phyloP scores from a whole-genome alignment of 2,329 filamentous ascomycete species.

The Hypoxylon rubiginosum region DNA sequence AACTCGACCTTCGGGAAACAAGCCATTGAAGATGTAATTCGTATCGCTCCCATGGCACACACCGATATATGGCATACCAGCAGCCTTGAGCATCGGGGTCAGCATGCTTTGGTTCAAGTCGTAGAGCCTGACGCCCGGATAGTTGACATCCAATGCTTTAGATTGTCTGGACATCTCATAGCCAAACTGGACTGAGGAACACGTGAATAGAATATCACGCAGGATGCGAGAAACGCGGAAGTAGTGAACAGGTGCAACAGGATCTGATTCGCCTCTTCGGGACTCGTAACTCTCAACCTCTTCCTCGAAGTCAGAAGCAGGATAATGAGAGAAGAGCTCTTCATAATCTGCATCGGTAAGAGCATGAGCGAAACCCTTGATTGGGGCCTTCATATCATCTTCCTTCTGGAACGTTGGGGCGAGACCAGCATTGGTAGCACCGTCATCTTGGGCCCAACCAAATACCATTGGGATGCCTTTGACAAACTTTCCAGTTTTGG shows the following conservation, averaged over 20 bases:
- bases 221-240: constrained; percentile 37
- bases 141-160: constrained; percentile 13
- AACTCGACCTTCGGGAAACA: constrained; percentile 40
- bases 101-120: constrained; percentile 49
- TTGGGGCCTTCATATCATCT: constrained; percentile 43
- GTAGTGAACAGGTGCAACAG: constrained; percentile 21
- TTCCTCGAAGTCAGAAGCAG: constrained; percentile 43
- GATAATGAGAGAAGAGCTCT: constrained; percentile 47
- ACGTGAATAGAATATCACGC: constrained; percentile 39
- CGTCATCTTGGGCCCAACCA: constrained; percentile 50
- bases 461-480: constrained; percentile 45
- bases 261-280: constrained; percentile 38
- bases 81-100: constrained; percentile 39
- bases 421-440: constrained; percentile 44
- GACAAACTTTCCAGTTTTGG: constrained; percentile 37
- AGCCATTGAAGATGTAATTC: constrained; percentile 46
- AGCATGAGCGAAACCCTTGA: constrained; percentile 40
- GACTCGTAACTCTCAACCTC: constrained; percentile 42
- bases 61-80: constrained; percentile 47
- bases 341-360: constrained; percentile 46
- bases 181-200: constrained; percentile 36
- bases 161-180: constrained; percentile 37
- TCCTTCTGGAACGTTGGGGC: constrained; percentile 41
- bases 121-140: constrained; percentile 42
- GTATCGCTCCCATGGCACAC: constrained; percentile 45